Evolutionary conservation across 352 stramenopile species (phyloP).

Genomic region (Globisporangium acanthophoron): DNA sequence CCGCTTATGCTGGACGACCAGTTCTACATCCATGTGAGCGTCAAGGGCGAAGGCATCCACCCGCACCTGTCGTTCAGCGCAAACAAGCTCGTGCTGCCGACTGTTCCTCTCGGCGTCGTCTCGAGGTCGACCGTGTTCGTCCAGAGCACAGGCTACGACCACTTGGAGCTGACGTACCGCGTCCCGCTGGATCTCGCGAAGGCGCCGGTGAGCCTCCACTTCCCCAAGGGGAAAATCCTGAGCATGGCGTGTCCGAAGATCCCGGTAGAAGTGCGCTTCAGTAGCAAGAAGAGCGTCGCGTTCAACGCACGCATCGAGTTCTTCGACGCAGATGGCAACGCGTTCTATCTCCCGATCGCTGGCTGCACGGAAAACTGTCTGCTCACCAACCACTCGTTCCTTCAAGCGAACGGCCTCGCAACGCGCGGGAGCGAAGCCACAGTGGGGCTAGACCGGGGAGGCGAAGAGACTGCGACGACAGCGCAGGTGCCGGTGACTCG

Average conservation of each 20-base stretch:
- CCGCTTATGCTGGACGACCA: conserved; percentile 63
- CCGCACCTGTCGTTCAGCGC: conserved; percentile 90
- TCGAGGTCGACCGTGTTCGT: conserved; percentile 66
- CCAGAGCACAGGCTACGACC: conserved; percentile 88
- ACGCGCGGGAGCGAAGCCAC: not conserved
- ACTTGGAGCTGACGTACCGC: conserved; percentile 85
- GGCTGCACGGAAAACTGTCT: conserved; percentile 91
- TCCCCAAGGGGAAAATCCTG: conserved; percentile 87
- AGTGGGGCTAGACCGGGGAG: too few relatives aligned
- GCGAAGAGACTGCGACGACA: not conserved
- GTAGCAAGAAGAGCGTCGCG: conserved; percentile 77
- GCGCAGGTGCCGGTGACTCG: not conserved
- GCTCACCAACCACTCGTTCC: conserved; percentile 87
- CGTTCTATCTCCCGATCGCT: conserved; percentile 77
- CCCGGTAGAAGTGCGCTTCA: conserved; percentile 82
- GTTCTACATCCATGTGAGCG: conserved; percentile 79
- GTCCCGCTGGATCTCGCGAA: conserved; percentile 69
- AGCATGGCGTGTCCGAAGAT: conserved; percentile 78
- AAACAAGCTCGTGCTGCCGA: conserved; percentile 82
- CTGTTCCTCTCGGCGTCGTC: conserved; percentile 83
- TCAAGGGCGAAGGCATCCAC: conserved; percentile 84
- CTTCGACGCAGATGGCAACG: conserved; percentile 87
- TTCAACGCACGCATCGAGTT: conserved; percentile 92
- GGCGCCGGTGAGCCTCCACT: conserved; percentile 79
- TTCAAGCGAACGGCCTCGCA: conserved; percentile 22